Evolutionary conservation across 768 basidiomycete species (phyloP), one percentile per base, ranked within the genome.

Genomic region (Tricholoma terreum): DNA sequence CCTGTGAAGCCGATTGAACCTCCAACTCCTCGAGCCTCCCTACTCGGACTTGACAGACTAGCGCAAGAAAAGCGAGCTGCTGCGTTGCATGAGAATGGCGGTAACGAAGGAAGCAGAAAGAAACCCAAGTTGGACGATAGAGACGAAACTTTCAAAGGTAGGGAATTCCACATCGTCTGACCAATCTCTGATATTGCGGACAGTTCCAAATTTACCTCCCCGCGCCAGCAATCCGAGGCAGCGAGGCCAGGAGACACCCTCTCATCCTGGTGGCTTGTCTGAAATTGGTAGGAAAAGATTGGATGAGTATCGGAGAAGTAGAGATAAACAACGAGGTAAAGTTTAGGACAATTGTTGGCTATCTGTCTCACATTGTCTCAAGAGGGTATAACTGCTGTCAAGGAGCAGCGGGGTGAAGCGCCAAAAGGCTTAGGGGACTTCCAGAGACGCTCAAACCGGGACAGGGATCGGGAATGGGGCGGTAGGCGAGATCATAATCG

Each of bases 381-480:
- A 90, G 91, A 92, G 75, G 90, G 90, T n/a, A 84, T 92, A 27
- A 72, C 76, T 1, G 86, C 85, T 3, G 71, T 74, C 9, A 81
- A 84, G 22, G 85, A 84, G 58, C 79, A 73, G 42, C 75, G 81
- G 48, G 68, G 69, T 12, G 83, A 88, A 58, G 85, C 70, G 7
- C 86, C 86, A 2, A 85, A 82, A 59, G 94, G 94, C n/a, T 76
- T 97, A 1, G 92, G 90, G 10, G 94, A 97, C 59, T 98, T 95
- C 69, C 87, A 97, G 59, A 83, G 89, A n/a, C 83, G 96, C n/a
- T 82, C 85, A 14, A 98, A 98, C 70, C 84, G 90, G 50, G 84
- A 90, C 55, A 69, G 80, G 40, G 75, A 83, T 63, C 66, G 82
- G 64, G 76, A 81, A 52, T 78, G 78, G 78, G 70, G 71, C 30